phyloP scores from a whole-genome alignment of 106 monocot genomes.

The Apostasia ramifera region DNA sequence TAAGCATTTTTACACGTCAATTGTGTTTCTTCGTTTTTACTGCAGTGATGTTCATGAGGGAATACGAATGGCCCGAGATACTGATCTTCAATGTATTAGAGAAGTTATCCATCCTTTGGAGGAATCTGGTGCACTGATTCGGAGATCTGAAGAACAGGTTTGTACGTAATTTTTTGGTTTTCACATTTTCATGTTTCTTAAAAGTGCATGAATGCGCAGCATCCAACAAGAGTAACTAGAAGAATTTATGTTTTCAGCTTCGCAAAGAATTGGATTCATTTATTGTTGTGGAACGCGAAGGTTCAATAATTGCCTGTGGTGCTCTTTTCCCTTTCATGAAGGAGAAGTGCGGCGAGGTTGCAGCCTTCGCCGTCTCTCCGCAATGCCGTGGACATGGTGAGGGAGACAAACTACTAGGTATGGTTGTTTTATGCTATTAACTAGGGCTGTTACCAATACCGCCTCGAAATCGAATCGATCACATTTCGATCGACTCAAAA shows the following conservation, averaged over 20 bases:
- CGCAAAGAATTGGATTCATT: constrained; percentile 47
- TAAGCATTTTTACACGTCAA: too few species aligned
- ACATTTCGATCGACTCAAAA: too few species aligned
- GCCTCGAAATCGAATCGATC: too few species aligned
- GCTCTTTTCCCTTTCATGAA: constrained; percentile 72
- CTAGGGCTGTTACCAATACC: too few species aligned
- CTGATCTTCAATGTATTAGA: constrained; percentile 66
- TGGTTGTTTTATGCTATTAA: background rate
- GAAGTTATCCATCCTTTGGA: constrained; percentile 67
- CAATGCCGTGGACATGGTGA: constrained; percentile 88
- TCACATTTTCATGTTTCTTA: background rate
- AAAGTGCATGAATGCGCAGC: too few species aligned
- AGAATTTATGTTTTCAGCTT: constrained; percentile 30
- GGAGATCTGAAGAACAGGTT: constrained; percentile 69
- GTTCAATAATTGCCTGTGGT: constrained; percentile 85
- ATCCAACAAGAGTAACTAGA: background rate
- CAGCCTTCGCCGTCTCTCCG: constrained; percentile 80
- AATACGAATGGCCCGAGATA: constrained; percentile 45
- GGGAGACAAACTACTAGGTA: constrained; percentile 89
- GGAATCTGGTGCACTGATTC: constrained; percentile 62
- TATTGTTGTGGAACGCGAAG: constrained; percentile 87
- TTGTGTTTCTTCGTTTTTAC: background rate
- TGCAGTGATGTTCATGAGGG: constrained; percentile 82
- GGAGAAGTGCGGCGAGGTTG: constrained; percentile 84
- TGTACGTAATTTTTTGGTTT: background rate